Evolutionary conservation across 2,329 filamentous ascomycete genomes (phyloP).

Genomic region (Pseudophaeomoniella oleicola): DNA sequence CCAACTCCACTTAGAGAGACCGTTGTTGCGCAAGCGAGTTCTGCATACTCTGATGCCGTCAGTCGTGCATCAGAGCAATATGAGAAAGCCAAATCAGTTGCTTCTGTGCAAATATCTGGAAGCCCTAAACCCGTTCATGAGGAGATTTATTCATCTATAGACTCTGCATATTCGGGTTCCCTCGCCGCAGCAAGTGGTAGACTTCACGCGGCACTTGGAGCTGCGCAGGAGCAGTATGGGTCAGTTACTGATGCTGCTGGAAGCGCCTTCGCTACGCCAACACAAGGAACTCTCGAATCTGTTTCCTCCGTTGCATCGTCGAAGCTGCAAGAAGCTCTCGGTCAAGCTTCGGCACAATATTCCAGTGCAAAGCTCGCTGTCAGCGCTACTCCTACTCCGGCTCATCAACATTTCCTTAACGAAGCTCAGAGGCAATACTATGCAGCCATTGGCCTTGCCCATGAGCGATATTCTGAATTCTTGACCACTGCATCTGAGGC

Average conservation of each 20-base stretch:
- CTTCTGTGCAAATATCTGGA: constrained; percentile 54
- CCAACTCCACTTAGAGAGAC: constrained; percentile 29
- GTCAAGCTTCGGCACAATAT: constrained; percentile 57
- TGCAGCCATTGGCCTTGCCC: constrained; percentile 61
- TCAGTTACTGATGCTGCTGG: constrained; percentile 21
- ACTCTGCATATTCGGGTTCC: constrained; percentile 53
- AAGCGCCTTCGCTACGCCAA: constrained; percentile 19
- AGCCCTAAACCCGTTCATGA: constrained; percentile 56
- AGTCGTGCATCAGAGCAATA: constrained; percentile 55
- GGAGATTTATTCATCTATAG: constrained; percentile 54
- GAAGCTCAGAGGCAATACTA: constrained; percentile 57
- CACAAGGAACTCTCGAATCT: constrained; percentile 36
- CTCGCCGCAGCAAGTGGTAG: constrained; percentile 46
- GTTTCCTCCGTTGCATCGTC: constrained; percentile 56
- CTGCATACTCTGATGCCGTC: constrained; percentile 50
- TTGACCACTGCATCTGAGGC: constrained; percentile 56
- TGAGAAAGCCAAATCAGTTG: constrained; percentile 49
- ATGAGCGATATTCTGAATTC: constrained; percentile 66
- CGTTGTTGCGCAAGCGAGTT: constrained; percentile 19
- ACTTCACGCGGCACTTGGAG: constrained; percentile 40
- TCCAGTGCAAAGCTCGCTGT: constrained; percentile 52
- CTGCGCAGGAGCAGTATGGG: constrained; percentile 26
- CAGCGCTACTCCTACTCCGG: constrained; percentile 45
- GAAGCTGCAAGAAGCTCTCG: constrained; percentile 54
- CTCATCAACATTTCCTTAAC: constrained; percentile 40